These are phyloP conservation scores for Mariannaea sp. DNA, from an alignment of 2,329 filamentous ascomycete genomes.

Conservation along the genomic window DNA sequence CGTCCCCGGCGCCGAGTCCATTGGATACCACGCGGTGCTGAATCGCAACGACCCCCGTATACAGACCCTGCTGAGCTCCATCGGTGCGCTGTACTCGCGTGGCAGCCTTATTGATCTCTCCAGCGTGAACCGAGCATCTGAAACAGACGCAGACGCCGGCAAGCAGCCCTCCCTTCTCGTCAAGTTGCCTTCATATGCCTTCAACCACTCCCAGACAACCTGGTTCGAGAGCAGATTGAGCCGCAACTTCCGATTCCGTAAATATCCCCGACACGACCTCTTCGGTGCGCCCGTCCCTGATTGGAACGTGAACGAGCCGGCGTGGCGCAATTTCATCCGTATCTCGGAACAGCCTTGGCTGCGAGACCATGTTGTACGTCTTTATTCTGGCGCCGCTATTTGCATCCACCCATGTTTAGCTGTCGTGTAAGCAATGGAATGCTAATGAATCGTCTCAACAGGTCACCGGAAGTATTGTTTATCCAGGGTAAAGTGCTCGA, in stretches of 20 bases:
- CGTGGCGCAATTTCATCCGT: conserved; percentile 49
- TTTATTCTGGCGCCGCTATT: neutral
- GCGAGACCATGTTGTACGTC: conserved; percentile 46
- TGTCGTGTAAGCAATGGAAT: neutral
- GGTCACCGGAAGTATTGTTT: conserved; percentile 1
- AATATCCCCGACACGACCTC: conserved; percentile 34
- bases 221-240: conserved; percentile 44
- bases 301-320: conserved; percentile 42
- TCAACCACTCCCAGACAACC: conserved; percentile 40
- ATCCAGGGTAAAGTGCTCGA: neutral
- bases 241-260: conserved; percentile 27
- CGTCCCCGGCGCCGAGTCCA: neutral
- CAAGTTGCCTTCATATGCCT: conserved; percentile 44
- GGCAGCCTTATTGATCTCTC: conserved; percentile 21
- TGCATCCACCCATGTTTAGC: neutral
- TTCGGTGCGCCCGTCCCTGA: conserved; percentile 36
- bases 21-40: conserved; percentile 24
- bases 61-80: conserved; percentile 14
- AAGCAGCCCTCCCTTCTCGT: conserved; percentile 37
- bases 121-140: conserved; percentile 5
- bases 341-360: conserved; percentile 51
- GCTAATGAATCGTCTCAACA: neutral
- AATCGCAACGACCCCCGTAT: conserved; percentile 19
- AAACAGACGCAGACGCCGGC: neutral
- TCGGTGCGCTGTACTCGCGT: conserved; percentile 26